A percentile compares a stretch with the other conserved stretches of the same genome.
Evolutionary conservation across 768 basidiomycete genomes (phyloP).

Genomic region (Mycena indigotica): DNA sequence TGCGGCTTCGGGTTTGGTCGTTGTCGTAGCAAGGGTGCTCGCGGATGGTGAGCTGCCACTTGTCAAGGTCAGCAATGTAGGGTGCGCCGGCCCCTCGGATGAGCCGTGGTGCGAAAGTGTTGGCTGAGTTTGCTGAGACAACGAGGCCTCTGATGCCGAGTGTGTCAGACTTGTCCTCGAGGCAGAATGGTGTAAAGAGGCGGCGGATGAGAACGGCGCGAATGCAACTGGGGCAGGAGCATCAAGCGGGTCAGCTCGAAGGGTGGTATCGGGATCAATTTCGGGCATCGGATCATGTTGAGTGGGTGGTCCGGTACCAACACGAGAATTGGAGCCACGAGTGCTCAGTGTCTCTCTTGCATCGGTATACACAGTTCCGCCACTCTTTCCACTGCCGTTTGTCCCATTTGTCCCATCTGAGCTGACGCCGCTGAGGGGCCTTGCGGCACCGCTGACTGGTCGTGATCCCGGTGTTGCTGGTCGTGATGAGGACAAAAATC

Average conservation of each 20-base stretch:
- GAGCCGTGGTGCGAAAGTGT: background rate
- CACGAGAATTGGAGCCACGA: constrained; percentile 1
- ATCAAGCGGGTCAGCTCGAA: constrained; percentile 16
- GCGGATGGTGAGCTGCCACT: constrained; percentile 6
- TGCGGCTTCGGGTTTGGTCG: constrained; percentile 8
- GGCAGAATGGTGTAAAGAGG: constrained; percentile 4
- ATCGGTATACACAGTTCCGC: constrained; percentile 21
- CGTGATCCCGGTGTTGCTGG: background rate
- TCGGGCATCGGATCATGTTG: background rate
- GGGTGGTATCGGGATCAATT: background rate
- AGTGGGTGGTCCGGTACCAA: background rate
- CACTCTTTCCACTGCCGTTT: constrained; percentile 20
- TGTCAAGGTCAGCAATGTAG: background rate
- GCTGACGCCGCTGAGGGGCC: constrained; percentile 13
- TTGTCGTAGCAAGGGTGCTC: constrained; percentile 16
- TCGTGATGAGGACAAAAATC: constrained; percentile 8
- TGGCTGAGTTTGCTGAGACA: background rate
- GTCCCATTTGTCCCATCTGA: too few relatives aligned
- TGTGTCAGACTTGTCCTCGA: background rate
- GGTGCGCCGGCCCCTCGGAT: background rate
- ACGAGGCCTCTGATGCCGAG: constrained; percentile 3
- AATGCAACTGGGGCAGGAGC: constrained; percentile 14
- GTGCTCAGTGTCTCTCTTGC: constrained; percentile 21
- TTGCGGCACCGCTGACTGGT: constrained; percentile 4
- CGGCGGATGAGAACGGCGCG: constrained; percentile 10